Percentiles rank a stretch among this genome's conserved stretches.
Evolutionary conservation across 1,139 yeast species (phyloP).

Genomic region (Sugiyamaella neomexicana): DNA sequence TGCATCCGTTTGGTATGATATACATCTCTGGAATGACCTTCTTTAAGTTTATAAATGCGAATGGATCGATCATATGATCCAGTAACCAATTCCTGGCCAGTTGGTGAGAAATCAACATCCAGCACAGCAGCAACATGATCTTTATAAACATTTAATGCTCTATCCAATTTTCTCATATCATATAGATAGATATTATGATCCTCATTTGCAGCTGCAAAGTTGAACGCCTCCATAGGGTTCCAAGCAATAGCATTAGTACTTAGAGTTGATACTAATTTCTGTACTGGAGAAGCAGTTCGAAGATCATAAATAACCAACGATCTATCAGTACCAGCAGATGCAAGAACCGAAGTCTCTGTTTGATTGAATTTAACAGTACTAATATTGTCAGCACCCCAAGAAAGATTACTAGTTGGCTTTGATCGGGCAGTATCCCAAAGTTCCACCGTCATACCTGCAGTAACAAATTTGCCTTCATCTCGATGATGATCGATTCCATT

Average conservation of each 20-base stretch:
- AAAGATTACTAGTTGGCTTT: conserved; percentile 69
- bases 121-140: conserved; percentile 96
- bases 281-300: conserved; percentile 90
- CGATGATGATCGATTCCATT: conserved; percentile 86
- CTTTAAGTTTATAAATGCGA: conserved; percentile 69
- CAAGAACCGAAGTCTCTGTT: conserved; percentile 85
- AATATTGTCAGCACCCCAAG: conserved; percentile 97
- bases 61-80: conserved; percentile 95
- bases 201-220: conserved; percentile 89
- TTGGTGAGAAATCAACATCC: conserved; percentile 93
- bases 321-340: conserved; percentile 91
- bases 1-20: conserved; percentile 99
- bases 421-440: conserved; percentile 86
- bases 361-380: conserved; percentile 81
- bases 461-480: conserved; percentile 70
- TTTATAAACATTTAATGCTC: conserved; percentile 80
- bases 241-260: conserved; percentile 85
- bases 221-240: conserved; percentile 98
- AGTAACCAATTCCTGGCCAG: conserved; percentile 94
- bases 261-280: conserved; percentile 79
- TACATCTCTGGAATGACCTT: conserved; percentile 92
- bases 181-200: conserved; percentile 94
- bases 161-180: conserved; percentile 89
- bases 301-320: conserved; percentile 87
- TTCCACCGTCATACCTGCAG: conserved; percentile 88